Base-by-base conservation (phyloP, 2,329 filamentous ascomycete species). In the Pestalotiopsis sp. region DNA sequence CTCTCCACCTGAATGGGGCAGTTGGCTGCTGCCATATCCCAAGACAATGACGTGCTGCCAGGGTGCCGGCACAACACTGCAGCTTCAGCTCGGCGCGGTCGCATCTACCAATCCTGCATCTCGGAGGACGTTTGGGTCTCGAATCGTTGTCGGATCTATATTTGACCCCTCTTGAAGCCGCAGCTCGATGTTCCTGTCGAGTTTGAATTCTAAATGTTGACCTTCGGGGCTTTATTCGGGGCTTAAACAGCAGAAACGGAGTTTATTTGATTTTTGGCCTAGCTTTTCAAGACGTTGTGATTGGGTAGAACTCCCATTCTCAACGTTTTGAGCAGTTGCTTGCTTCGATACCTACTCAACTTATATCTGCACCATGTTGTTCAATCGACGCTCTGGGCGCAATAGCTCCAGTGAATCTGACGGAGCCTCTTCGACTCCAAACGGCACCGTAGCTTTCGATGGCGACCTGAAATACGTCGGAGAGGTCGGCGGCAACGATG, bases 401-500 rank as follows among this genome's bases (percentile, higher is more conserved):
- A 5, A 59, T 59, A 3, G 27, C 23, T 20, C 57, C 17, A 17
- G 3, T 2, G 27, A 59, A 4, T 27, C 27, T 13, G 57, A 59
- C 14, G 57, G 23, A 27, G 23, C 23, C 27, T 27, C 17, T 1
- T 59, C 57, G 2, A 59, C 23, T 59, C 57, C 23, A 36, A 27
- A 27, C 5, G 23, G 57, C 20, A 27, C 57, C 17, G 57, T 59
- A 1, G 14, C 59, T 11, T 39, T 38, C 9, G 27, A 62, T 62
- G 65, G 57, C 17, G 36, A 56, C 56, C 3, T 68, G 27, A 23
- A 66, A 14, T 66, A 49, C 38, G 64, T 69, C 1, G 31, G 36
- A 13, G 68, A 66, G 20, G 41, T 41, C 3, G 85, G 82, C 1
- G 84, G 82, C 3, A 90, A 90, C 71, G 83, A 81, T 17, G 80